A percentile compares a stretch with the other conserved stretches of the same genome.
These are phyloP conservation scores for Drosera spatulata DNA, from an alignment of 179 eudicot genomes.

Conservation along the genomic window DNA sequence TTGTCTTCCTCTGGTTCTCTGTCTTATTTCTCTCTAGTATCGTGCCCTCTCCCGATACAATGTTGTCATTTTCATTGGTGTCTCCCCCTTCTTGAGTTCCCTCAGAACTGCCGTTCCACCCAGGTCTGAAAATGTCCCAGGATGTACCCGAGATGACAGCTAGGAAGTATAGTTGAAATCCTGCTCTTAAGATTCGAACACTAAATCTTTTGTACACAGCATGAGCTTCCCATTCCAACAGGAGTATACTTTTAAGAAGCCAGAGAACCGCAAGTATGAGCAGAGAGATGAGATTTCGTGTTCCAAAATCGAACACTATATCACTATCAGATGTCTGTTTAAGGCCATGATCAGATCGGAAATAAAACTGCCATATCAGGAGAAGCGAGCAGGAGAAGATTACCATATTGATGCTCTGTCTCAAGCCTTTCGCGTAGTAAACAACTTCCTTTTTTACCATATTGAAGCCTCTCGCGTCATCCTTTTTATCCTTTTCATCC, in stretches of 20 bases:
- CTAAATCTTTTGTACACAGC: no score
- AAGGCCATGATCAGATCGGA: neutral
- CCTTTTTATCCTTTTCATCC: no score
- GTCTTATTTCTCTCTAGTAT: neutral
- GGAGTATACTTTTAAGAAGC: neutral
- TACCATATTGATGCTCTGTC: neutral
- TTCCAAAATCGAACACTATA: no score
- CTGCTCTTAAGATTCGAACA: no score
- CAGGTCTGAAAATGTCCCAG: neutral
- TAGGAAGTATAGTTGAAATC: neutral
- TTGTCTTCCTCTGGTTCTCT: neutral
- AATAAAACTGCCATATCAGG: neutral
- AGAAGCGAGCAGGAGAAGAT: neutral
- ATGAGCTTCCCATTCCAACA: no score
- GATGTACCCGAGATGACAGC: neutral
- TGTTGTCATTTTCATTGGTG: neutral
- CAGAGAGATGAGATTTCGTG: neutral
- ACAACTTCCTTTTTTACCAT: neutral
- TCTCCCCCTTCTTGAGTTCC: neutral
- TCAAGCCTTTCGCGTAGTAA: constrained; percentile 1
- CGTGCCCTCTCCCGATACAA: neutral
- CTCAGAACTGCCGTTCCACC: neutral
- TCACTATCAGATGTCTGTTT: neutral
- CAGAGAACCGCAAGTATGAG: neutral
- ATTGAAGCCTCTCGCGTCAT: no score